Evolutionary conservation across 805 yeast genomes (phyloP), one percentile per base, ranked within the genome.

Genomic region (Kodamaea jinghongensis): DNA sequence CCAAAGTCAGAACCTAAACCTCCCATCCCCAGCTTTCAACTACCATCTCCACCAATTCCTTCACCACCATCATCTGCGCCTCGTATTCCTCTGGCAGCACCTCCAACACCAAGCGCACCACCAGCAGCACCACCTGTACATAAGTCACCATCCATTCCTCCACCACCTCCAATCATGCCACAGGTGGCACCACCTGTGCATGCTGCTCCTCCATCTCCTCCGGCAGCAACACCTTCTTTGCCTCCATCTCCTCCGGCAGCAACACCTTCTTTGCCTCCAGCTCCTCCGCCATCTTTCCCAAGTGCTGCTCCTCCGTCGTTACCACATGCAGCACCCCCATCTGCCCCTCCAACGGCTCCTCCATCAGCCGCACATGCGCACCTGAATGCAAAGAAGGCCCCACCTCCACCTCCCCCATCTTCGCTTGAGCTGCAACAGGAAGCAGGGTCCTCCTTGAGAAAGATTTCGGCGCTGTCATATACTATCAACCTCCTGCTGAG

Each of bases 401-500:
- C 69, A 7, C 55, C 63, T 2, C 59, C 65, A 2, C 58, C 71
- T 14, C 58, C 69, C 12, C 50, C 63, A 6, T 26, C 50, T 23
- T 51, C 60, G 23, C 53, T 71, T 42, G 62, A 71, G 11, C 62
- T 56, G 34, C 73, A 71, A 44, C 78, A 74, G 49, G 48, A 57
- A 13, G 70, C 69, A 2, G 82, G 81, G 1, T 61, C 73, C 33
- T 68, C 73, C 40, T 61, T 81, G 44, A 67, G 88, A 30, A 77
- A 77, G 42, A 76, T 81, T 15, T 81, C 81, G 38, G 79, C 82
- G 0, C 78, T 83, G 51, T 72, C 82, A 1, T 82, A 81, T 54
- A 82, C 88, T 0, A 79, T 82, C 41, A 63, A 73, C n/a, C 61
- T 70, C 6, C 56, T 60, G 12, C 55, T 53, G 26, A 43, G 46